Evolutionary conservation across 2,329 filamentous ascomycete genomes (phyloP).

Genomic region (Pleurostoma richardsiae): DNA sequence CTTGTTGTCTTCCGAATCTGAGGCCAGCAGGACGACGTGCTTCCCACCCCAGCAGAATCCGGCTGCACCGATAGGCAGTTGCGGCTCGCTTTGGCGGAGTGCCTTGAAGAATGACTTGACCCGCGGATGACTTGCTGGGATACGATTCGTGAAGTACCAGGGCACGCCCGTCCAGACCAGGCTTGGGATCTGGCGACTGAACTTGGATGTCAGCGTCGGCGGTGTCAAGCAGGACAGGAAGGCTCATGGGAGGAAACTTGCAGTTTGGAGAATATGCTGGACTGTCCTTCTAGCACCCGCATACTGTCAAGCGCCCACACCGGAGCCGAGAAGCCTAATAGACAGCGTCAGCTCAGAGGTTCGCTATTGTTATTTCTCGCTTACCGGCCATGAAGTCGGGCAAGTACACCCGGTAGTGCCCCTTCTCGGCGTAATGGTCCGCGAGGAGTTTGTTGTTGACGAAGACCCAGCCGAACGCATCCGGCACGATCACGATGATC

Average conservation of each 20-base stretch:
- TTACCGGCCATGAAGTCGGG: slow-evolving; percentile 49
- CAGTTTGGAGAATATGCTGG: too few species aligned
- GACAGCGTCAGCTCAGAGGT: too few species aligned
- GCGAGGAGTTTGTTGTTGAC: slow-evolving; percentile 47
- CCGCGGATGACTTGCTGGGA: slow-evolving; percentile 14
- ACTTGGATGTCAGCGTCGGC: not conserved
- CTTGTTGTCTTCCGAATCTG: slow-evolving; percentile 17
- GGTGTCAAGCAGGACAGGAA: not conserved
- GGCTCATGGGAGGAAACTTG: too few species aligned
- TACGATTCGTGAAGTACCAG: too few species aligned
- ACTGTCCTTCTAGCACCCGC: slow-evolving; percentile 9
- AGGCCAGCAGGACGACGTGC: slow-evolving; percentile 41
- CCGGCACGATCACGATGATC: slow-evolving; percentile 48
- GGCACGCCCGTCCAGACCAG: too few species aligned
- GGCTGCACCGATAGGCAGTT: slow-evolving; percentile 38
- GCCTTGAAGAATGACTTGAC: slow-evolving; percentile 30
- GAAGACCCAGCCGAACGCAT: slow-evolving; percentile 51
- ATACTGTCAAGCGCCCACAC: slow-evolving; percentile 21
- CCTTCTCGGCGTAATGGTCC: slow-evolving; percentile 47
- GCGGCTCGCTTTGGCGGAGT: slow-evolving; percentile 25
- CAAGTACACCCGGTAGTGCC: slow-evolving; percentile 43
- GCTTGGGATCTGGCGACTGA: too few species aligned
- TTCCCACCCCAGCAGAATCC: slow-evolving; percentile 63
- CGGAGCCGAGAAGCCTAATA: slow-evolving; percentile 21
- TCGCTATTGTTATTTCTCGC: not conserved